phyloP scores from a whole-genome alignment of 2,329 filamentous ascomycete genomes.

The Fusarium floridanum region DNA sequence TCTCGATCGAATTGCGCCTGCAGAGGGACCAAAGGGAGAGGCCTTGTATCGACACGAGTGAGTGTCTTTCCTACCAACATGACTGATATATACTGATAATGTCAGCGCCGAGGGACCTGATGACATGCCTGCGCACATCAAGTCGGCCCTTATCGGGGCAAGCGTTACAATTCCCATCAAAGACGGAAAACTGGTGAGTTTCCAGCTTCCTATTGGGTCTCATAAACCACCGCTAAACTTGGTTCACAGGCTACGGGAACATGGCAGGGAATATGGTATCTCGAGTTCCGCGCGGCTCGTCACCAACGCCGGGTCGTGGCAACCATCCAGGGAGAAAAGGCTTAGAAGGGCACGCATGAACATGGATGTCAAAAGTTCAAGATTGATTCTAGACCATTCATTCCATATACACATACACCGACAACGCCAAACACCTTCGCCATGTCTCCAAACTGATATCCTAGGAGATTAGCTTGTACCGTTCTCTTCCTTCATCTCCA shows the following conservation, averaged over 20 bases:
- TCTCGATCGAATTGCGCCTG: slow-evolving; percentile 88
- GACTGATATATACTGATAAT: slow-evolving; percentile 7
- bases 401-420: slow-evolving; percentile 25
- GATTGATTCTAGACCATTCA: slow-evolving; percentile 25
- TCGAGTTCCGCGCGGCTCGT: slow-evolving; percentile 85
- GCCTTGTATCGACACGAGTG: slow-evolving; percentile 81
- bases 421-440: slow-evolving; percentile 55
- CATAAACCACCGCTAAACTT: slow-evolving; percentile 11
- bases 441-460: slow-evolving; percentile 43
- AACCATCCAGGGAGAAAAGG: slow-evolving; percentile 91
- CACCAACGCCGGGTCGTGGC: slow-evolving; percentile 88
- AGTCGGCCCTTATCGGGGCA: slow-evolving; percentile 88
- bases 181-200: slow-evolving; percentile 79
- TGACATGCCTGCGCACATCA: slow-evolving; percentile 99
- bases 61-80: slow-evolving; percentile 25
- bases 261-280: slow-evolving; percentile 93
- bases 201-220: background rate
- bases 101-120: slow-evolving; percentile 83
- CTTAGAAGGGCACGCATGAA: slow-evolving; percentile 29
- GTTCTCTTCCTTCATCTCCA: slow-evolving; percentile 69
- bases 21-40: slow-evolving; percentile 77
- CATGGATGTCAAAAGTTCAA: slow-evolving; percentile 27
- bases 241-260: slow-evolving; percentile 68
- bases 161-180: slow-evolving; percentile 92
- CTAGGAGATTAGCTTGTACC: slow-evolving; percentile 49